Base-by-base conservation (phyloP, 2,329 filamentous ascomycete species). In the Lecanicillium sp. region DNA sequence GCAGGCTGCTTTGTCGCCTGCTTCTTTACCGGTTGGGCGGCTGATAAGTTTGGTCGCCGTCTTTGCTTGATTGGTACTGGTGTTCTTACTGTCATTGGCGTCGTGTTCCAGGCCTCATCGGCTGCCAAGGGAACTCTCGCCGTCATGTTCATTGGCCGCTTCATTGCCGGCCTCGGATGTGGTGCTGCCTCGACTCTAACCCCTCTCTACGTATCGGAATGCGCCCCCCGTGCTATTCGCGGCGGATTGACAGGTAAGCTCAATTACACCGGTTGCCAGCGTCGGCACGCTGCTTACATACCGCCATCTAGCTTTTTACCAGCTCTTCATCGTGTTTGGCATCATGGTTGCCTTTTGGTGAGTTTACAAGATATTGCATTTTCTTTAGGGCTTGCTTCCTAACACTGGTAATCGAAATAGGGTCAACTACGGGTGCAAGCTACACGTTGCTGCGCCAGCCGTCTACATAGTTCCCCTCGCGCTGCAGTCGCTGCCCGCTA, bases 1-100 rank as follows among this genome's bases (percentile, higher is more conserved):
- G 79, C 73, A 30, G 81, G 81, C 36, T 81, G 77, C 45, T 84
- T 84, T 55, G 65, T 74, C 37, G 79, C 79, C 27, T 77, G 77
- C 42, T 66, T 84, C 45, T 44, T 74, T 39, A 71, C 72, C 6
- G 68, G 66, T 25, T 75, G 66, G 62, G 49, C 72, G 31, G 66
- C 74, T 5, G 74, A 79, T 48, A 59, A 54, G 46, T 74, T 60
- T 47, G 80, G 80, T 13, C 70, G 80, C 37, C 71, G 72, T 33
- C 50, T 46, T 12, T 66, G 68, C 17, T 64, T 87, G 20, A 66
- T 84, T 17, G 56, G 64, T 14, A 69, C 74, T 5, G 77, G 79
- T 19, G 29, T 70, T 2, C 52, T 84, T 28, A 76, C 79, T 19
- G 68, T 72, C 18, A 40, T 79, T 10, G 82, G 82, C 31, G 76